Percentiles rank a stretch among this genome's conserved stretches.
These are phyloP conservation scores for Colletotrichum lindemuthianum DNA, from an alignment of 2,329 filamentous ascomycete species.

Conservation along the genomic window DNA sequence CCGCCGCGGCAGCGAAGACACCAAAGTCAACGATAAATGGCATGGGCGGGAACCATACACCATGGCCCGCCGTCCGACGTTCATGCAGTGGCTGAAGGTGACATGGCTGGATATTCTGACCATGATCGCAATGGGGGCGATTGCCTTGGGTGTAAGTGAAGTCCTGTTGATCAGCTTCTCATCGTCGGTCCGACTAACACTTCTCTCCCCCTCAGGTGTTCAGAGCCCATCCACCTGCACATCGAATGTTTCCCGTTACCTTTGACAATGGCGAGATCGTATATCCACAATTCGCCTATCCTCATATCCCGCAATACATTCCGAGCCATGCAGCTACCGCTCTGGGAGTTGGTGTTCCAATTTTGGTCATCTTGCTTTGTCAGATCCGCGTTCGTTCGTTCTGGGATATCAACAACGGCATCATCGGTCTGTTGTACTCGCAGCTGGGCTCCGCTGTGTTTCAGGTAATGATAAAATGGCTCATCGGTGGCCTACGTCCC, in stretches of 20 bases:
- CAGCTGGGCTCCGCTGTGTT: constrained; percentile 77
- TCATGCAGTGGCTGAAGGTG: constrained; percentile 75
- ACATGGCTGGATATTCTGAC: constrained; percentile 76
- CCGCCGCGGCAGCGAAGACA: constrained; percentile 22
- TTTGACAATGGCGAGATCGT: constrained; percentile 75
- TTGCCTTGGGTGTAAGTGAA: constrained; percentile 71
- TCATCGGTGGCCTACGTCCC: constrained; percentile 76
- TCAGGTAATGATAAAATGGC: constrained; percentile 80
- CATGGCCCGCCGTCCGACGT: constrained; percentile 64
- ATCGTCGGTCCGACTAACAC: constrained; percentile 16
- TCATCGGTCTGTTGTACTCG: constrained; percentile 75
- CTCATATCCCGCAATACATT: constrained; percentile 74
- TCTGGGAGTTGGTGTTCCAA: constrained; percentile 72
- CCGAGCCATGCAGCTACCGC: constrained; percentile 77
- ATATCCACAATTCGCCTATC: constrained; percentile 76
- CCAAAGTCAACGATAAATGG: constrained; percentile 19
- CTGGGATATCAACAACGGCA: constrained; percentile 77
- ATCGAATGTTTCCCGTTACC: constrained; percentile 73
- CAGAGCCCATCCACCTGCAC: constrained; percentile 70
- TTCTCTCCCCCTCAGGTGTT: constrained; percentile 60
- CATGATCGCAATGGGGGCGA: constrained; percentile 71
- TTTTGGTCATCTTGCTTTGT: constrained; percentile 70
- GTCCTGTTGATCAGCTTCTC: constrained; percentile 40
- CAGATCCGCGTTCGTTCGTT: constrained; percentile 75
- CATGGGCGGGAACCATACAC: constrained; percentile 42